Evolutionary conservation across 345 rosid species (phyloP).

Genomic region (Linum tenue): DNA sequence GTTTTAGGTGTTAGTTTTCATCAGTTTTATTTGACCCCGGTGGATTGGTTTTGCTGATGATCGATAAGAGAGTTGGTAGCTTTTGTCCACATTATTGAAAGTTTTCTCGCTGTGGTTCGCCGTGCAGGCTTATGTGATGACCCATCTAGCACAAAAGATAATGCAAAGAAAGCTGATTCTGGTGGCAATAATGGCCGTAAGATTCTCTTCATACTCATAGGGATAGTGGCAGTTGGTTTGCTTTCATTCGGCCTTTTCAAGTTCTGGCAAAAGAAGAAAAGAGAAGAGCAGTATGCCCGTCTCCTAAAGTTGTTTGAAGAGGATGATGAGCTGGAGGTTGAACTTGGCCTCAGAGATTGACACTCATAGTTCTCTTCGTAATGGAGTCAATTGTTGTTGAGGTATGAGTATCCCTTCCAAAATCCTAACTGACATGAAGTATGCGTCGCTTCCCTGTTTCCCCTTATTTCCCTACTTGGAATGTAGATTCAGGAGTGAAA

Average conservation of each 20-base stretch:
- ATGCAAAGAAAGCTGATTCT: slow-evolving; percentile 33
- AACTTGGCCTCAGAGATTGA: slow-evolving; percentile 86
- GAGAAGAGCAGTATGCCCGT: slow-evolving; percentile 93
- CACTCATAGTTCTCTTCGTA: neutral
- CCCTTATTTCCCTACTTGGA: neutral
- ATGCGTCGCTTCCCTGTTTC: neutral
- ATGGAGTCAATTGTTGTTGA: slow-evolving; percentile 18
- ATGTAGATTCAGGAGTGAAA: too few relatives aligned
- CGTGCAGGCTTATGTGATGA: slow-evolving; percentile 49
- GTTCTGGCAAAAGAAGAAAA: slow-evolving; percentile 93
- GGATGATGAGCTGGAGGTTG: slow-evolving; percentile 96
- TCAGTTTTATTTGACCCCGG: neutral
- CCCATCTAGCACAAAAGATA: slow-evolving; percentile 31
- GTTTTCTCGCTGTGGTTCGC: neutral
- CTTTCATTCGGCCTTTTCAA: slow-evolving; percentile 64
- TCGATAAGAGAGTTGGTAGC: neutral
- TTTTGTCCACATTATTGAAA: neutral
- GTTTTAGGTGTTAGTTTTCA: neutral
- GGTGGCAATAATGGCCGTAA: slow-evolving; percentile 34
- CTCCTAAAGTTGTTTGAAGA: slow-evolving; percentile 93
- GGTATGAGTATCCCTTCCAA: slow-evolving; percentile 16
- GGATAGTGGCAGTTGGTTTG: slow-evolving; percentile 38
- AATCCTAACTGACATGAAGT: neutral
- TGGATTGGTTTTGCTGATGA: neutral
- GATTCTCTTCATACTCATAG: slow-evolving; percentile 42